Evolutionary conservation across 805 yeast genomes (phyloP), one percentile per base, ranked within the genome.

Genomic region (Geotrichum ghanense): DNA sequence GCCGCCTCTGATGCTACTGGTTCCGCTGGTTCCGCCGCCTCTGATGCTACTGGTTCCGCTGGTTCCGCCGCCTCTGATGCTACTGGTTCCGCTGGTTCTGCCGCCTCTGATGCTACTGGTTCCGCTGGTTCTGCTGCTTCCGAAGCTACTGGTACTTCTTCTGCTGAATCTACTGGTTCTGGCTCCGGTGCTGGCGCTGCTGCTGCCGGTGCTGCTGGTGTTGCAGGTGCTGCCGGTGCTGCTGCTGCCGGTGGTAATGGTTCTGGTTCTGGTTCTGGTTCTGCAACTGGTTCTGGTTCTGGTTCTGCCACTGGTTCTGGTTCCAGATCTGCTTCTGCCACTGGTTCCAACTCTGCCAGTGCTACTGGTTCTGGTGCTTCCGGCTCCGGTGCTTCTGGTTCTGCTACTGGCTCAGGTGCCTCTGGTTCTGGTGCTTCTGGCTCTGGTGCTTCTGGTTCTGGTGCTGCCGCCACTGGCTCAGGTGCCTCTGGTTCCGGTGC

Each of bases 151-250:
- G 24, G 31, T 25, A 22, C 37, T 23, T 23, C 49, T 7, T 22
- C 42, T 10, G 46, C 39, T 6, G 39, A 42, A 37, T 45, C 39
- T 24, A 45, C 41, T 2, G 43, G 47, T 27, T 41, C 40, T 12
- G 40, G 40, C 42, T 43, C 50, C 20, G 50, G 47, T 22, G 50
- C 46, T 31, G 37, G 37, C 16, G 12, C 48, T 31, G 44, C 17
- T 19, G 48, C 17, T 19, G 9, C 27, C 10, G 37, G 22, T 20
- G 20, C 9, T 10, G 3, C 26, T 41, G 19, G 6, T 19, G 24
- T 10, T 17, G 41, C 45, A 6, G 20, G 42, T 41, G 40, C 40
- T 22, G 14, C 23, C 41, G 48, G 31, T 26, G 19, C 43, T 22
- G 17, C 14, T 9, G 26, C n/a, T 41, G 22, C 47, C 19, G 7